These are phyloP conservation scores for Symbiodinium natans DNA, from an alignment of 73 alveolate species.

Conservation along the genomic window DNA sequence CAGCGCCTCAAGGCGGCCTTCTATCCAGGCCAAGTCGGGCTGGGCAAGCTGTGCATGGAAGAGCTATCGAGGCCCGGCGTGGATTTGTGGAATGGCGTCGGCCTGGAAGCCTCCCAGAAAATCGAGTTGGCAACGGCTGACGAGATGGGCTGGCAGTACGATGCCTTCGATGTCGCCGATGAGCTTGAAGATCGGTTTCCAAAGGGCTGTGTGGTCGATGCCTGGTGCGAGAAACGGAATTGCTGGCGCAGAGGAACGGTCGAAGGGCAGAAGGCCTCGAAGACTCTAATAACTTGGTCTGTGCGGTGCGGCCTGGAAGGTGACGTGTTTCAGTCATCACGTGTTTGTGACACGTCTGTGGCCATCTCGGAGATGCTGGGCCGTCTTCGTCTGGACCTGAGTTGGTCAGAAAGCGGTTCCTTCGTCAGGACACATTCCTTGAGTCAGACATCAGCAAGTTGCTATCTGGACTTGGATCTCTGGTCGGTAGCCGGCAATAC, in stretches of 20 bases:
- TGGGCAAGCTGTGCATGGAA: too few relatives aligned
- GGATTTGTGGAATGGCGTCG: too few relatives aligned
- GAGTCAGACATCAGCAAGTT: too few relatives aligned
- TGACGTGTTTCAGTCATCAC: neutral
- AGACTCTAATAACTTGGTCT: neutral
- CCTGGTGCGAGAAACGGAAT: neutral
- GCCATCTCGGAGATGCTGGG: neutral
- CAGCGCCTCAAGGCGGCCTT: neutral
- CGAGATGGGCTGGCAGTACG: neutral
- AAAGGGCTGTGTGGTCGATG: neutral
- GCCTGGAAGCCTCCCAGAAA: neutral
- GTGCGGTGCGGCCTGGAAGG: neutral
- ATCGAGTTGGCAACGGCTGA: neutral
- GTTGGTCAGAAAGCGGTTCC: too few relatives aligned
- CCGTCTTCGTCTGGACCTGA: too few relatives aligned
- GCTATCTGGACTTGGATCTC: too few relatives aligned
- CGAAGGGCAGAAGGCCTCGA: neutral
- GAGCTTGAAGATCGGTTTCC: neutral
- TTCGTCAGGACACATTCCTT: too few relatives aligned
- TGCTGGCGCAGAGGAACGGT: neutral
- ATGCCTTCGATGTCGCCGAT: neutral
- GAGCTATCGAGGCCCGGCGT: too few relatives aligned
- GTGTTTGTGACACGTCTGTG: neutral
- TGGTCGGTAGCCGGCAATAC: too few relatives aligned
- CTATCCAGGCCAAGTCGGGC: neutral